A percentile compares a stretch with the other conserved stretches of the same genome.
Evolutionary conservation across 441 rosid genomes (phyloP).

Genomic region (Arabidopsis lyrata): DNA sequence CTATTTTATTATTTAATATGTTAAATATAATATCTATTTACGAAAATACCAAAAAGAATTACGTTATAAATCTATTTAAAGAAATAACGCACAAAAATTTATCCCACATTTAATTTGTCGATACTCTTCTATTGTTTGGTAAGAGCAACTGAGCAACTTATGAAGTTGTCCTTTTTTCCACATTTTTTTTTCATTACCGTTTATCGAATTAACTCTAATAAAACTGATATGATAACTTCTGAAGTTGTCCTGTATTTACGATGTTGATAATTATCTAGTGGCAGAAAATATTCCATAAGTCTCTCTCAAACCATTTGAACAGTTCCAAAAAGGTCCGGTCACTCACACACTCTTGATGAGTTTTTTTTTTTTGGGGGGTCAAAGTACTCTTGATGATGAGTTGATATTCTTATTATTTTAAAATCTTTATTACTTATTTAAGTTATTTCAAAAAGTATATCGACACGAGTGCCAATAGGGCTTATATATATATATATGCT

Average conservation of each 20-base stretch:
- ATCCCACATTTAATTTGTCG: too few species aligned
- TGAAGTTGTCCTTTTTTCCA: too few species aligned
- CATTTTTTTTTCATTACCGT: background rate
- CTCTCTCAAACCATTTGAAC: conserved; percentile 22
- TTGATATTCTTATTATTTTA: background rate
- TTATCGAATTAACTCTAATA: background rate
- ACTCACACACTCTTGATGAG: background rate
- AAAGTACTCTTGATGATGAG: background rate
- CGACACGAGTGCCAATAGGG: conserved; percentile 4
- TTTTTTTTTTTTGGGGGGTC: background rate
- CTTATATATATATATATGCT: conserved; percentile 20
- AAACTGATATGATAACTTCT: too few species aligned
- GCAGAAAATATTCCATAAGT: background rate
- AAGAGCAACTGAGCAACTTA: too few species aligned
- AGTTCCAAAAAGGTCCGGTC: conserved; percentile 4
- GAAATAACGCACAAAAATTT: too few species aligned
- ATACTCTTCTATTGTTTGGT: too few species aligned
- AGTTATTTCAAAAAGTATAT: background rate
- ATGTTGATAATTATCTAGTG: background rate
- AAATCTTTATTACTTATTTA: background rate
- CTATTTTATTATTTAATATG: too few species aligned
- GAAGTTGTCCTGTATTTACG: background rate
- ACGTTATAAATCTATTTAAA: too few species aligned
- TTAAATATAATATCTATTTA: too few species aligned
- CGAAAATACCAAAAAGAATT: too few species aligned